A percentile compares a stretch with the other conserved stretches of the same genome.
These are phyloP conservation scores for Parathielavia hyrcaniae DNA, from an alignment of 495 filamentous ascomycete genomes.

Conservation along the genomic window DNA sequence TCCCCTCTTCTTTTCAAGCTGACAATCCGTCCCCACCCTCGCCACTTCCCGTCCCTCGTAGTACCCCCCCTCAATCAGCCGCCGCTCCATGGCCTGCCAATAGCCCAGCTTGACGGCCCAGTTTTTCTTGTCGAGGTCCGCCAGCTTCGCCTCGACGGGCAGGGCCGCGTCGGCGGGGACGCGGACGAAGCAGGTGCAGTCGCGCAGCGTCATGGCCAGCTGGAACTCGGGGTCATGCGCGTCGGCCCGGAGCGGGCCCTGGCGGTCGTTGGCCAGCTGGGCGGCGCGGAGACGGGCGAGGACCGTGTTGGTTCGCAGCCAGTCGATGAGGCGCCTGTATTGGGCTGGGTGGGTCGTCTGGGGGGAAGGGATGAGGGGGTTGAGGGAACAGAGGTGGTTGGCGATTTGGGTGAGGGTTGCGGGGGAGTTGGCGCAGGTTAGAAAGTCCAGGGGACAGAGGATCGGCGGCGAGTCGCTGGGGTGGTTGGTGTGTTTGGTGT, in stretches of 20 bases:
- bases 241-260: slow-evolving; percentile 37
- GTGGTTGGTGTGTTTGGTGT: slow-evolving; percentile 6
- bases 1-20: slow-evolving; percentile 19
- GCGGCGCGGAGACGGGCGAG: slow-evolving; percentile 43
- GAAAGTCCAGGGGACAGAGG: slow-evolving; percentile 29
- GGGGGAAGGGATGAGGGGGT: background rate
- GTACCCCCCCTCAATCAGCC: slow-evolving; percentile 64
- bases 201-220: slow-evolving; percentile 78
- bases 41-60: slow-evolving; percentile 53
- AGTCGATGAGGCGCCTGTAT: slow-evolving; percentile 17
- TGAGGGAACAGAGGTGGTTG: slow-evolving; percentile 1
- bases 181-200: slow-evolving; percentile 78
- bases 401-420: slow-evolving; percentile 6
- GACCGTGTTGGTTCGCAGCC: slow-evolving; percentile 32
- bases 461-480: slow-evolving; percentile 4
- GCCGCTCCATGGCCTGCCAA: slow-evolving; percentile 61
- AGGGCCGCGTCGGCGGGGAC: slow-evolving; percentile 35
- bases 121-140: slow-evolving; percentile 86
- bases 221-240: slow-evolving; percentile 32
- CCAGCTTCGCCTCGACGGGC: slow-evolving; percentile 65
- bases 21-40: slow-evolving; percentile 22
- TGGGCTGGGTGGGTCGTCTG: background rate
- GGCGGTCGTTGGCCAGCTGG: slow-evolving; percentile 47
- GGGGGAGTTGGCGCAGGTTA: slow-evolving; percentile 5
- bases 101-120: slow-evolving; percentile 60